A percentile compares a stretch with the other conserved stretches of the same genome.
Conservation (phyloP, 2,329 filamentous ascomycete genomes). For the Phaeophleospora eucalypticola region DNA sequence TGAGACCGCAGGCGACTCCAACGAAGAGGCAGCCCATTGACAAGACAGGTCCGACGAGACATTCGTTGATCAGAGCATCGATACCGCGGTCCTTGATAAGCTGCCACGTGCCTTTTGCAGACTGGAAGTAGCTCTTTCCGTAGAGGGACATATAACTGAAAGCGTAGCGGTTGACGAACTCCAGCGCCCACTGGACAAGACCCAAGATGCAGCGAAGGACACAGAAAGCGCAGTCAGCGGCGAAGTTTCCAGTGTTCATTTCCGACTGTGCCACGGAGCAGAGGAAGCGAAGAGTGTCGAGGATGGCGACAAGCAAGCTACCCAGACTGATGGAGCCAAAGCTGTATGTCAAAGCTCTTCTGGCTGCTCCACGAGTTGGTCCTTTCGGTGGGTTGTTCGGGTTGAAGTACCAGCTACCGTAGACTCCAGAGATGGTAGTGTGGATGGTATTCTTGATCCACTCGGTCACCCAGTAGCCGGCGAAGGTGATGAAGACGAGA, state of each 20-base stretch:
- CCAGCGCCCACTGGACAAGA: slow-evolving; percentile 77
- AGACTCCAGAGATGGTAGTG: slow-evolving; percentile 79
- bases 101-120: slow-evolving; percentile 83
- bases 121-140: slow-evolving; percentile 79
- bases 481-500: slow-evolving; percentile 82
- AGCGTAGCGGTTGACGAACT: slow-evolving; percentile 66
- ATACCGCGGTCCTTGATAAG: slow-evolving; percentile 65
- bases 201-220: slow-evolving; percentile 71
- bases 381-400: slow-evolving; percentile 65
- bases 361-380: slow-evolving; percentile 78
- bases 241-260: slow-evolving; percentile 64
- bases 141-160: slow-evolving; percentile 84
- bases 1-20: slow-evolving; percentile 72
- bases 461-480: slow-evolving; percentile 90
- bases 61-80: slow-evolving; percentile 85
- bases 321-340: slow-evolving; percentile 89
- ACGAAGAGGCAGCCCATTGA: slow-evolving; percentile 69
- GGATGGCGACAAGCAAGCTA: slow-evolving; percentile 77
- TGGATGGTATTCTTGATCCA: slow-evolving; percentile 93
- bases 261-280: slow-evolving; percentile 71
- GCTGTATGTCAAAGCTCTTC: slow-evolving; percentile 78
- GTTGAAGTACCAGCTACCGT: slow-evolving; percentile 90
- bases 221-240: slow-evolving; percentile 66
- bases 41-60: slow-evolving; percentile 58
- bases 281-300: slow-evolving; percentile 77